These are phyloP conservation scores for Sungouiozyma ichnusensis DNA, from an alignment of 805 yeast genomes.

Conservation along the genomic window DNA sequence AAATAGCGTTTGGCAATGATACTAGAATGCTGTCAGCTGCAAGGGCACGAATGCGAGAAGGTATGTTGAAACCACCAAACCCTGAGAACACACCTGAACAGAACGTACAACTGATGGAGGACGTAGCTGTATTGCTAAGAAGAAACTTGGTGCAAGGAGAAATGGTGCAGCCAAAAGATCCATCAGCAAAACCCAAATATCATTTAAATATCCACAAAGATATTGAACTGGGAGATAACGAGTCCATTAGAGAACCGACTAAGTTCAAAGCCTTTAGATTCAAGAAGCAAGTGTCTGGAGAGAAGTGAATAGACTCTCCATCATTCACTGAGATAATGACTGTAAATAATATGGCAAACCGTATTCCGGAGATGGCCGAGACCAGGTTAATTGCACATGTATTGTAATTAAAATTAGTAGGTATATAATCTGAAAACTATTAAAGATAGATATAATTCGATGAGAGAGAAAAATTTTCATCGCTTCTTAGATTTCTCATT, in stretches of 20 bases:
- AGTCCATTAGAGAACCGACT: conserved; percentile 43
- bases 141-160: conserved; percentile 83
- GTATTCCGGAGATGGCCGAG: conserved; percentile 4
- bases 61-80: conserved; percentile 36
- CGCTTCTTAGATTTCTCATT: no score
- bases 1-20: conserved; percentile 43
- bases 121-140: conserved; percentile 58
- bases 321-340: background rate
- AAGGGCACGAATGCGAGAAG: conserved; percentile 46
- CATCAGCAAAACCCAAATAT: conserved; percentile 12
- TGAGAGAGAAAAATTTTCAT: background rate
- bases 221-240: conserved; percentile 89
- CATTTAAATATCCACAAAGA: conserved; percentile 62
- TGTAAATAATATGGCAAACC: background rate
- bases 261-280: background rate
- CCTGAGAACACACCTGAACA: conserved; percentile 35
- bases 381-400: background rate
- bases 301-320: background rate
- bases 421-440: no score
- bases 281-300: background rate
- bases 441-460: background rate
- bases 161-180: conserved; percentile 21
- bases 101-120: conserved; percentile 48
- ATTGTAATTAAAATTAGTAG: background rate
- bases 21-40: conserved; percentile 44